phyloP scores from a whole-genome alignment of 164 flowering plant genomes.

The Umbilicus rupestris region DNA sequence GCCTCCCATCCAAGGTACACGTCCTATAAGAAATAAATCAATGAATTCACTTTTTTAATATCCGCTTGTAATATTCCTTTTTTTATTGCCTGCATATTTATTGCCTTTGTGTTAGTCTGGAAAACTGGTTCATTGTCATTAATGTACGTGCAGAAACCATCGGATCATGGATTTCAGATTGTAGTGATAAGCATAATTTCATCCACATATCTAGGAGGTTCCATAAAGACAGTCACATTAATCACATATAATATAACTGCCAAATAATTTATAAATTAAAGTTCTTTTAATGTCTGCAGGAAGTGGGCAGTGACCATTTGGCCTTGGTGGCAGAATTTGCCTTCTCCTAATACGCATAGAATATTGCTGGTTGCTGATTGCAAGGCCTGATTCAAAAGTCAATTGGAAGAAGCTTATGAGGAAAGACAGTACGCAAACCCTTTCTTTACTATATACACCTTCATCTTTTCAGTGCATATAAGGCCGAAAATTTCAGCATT shows the following conservation, averaged over 20 bases:
- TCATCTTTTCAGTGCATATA: background rate
- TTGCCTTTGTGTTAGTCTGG: background rate
- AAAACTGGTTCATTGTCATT: background rate
- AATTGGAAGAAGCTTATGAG: background rate
- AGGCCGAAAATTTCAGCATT: background rate
- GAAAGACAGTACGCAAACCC: background rate
- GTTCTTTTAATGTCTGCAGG: slow-evolving; percentile 18
- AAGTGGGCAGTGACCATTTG: slow-evolving; percentile 33
- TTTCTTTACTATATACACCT: background rate
- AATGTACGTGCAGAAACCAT: background rate
- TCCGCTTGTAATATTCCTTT: background rate
- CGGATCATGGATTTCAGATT: background rate
- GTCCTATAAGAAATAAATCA: background rate
- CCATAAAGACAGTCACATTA: background rate
- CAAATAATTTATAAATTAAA: background rate
- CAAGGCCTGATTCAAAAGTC: background rate
- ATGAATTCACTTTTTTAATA: background rate
- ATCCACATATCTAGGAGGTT: background rate
- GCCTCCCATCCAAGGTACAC: slow-evolving; percentile 53
- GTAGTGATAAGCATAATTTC: background rate
- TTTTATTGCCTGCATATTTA: background rate
- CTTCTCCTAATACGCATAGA: background rate
- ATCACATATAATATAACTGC: background rate
- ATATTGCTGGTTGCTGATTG: background rate
- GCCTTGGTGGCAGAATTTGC: slow-evolving; percentile 7